Percentiles rank a stretch among this genome's conserved stretches.
phyloP scores from a whole-genome alignment of 306 rosid genomes.

The Senna tora region DNA sequence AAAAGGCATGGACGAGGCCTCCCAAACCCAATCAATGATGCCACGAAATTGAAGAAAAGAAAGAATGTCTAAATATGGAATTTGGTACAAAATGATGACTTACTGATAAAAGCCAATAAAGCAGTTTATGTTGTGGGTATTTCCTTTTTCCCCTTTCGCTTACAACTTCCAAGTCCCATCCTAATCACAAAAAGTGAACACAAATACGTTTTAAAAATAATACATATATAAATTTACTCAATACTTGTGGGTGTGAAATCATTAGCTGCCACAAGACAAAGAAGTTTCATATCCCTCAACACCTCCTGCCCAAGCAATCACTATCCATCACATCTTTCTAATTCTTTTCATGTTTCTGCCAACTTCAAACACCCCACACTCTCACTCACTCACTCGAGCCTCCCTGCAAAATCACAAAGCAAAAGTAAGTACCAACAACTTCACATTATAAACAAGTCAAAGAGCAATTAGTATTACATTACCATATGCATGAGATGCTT shows the following conservation, averaged over 20 bases:
- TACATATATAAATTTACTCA: constrained; percentile 12
- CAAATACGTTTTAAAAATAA: neutral
- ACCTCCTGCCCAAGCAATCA: constrained; percentile 5
- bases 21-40: constrained; percentile 15
- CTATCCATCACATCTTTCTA: constrained; percentile 45
- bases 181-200: neutral
- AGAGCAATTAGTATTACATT: constrained; percentile 29
- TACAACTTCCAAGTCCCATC: constrained; percentile 13
- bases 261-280: constrained; percentile 29
- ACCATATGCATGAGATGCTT: constrained; percentile 33
- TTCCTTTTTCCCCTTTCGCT: constrained; percentile 15
- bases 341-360: constrained; percentile 26
- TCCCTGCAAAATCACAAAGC: constrained; percentile 45
- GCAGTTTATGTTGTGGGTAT: constrained; percentile 9
- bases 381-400: constrained; percentile 14
- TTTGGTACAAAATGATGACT: constrained; percentile 31
- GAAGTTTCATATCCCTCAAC: constrained; percentile 21
- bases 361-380: neutral
- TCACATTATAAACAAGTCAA: neutral
- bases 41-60: constrained; percentile 24
- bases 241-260: constrained; percentile 34
- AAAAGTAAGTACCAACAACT: constrained; percentile 4
- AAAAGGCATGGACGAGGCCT: constrained; percentile 9
- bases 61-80: constrained; percentile 4
- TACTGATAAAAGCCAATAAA: constrained; percentile 35